A percentile compares a stretch with the other conserved stretches of the same genome.
Evolutionary conservation across 2,329 filamentous ascomycete species (phyloP).

Genomic region (Mycosphaerelloides madeirae): DNA sequence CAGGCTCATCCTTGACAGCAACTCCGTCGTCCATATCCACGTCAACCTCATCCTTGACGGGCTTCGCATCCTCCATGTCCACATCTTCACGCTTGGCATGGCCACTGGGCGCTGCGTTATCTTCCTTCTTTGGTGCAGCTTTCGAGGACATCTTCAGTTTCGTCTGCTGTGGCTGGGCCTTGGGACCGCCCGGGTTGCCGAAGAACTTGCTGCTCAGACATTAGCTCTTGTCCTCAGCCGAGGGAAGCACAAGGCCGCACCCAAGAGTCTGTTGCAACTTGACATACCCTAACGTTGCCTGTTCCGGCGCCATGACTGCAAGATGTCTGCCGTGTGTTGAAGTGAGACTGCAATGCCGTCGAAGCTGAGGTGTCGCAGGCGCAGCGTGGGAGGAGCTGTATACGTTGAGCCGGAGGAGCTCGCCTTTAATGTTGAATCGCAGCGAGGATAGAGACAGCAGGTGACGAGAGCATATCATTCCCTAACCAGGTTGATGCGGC

Average conservation of each 20-base stretch:
- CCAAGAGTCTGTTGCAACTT: slow-evolving; percentile 69
- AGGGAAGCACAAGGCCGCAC: slow-evolving; percentile 44
- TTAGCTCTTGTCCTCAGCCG: neutral
- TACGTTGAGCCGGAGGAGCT: too few relatives aligned
- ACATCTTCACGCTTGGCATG: slow-evolving; percentile 31
- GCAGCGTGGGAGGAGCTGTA: neutral
- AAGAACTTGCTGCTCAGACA: slow-evolving; percentile 73
- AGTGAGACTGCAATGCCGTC: slow-evolving; percentile 2
- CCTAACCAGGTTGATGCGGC: neutral
- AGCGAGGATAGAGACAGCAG: neutral
- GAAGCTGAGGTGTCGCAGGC: neutral
- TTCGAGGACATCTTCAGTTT: slow-evolving; percentile 65
- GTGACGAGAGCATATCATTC: slow-evolving; percentile 6
- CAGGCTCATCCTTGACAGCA: slow-evolving; percentile 18
- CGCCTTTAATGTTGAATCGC: too few relatives aligned
- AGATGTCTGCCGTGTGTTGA: slow-evolving; percentile 6
- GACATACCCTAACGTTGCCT: slow-evolving; percentile 84
- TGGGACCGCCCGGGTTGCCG: slow-evolving; percentile 57
- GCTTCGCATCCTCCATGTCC: slow-evolving; percentile 27
- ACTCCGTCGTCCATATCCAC: slow-evolving; percentile 25
- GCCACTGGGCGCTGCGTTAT: slow-evolving; percentile 21
- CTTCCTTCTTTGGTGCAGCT: slow-evolving; percentile 16
- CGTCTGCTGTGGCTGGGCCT: slow-evolving; percentile 64
- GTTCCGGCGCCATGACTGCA: slow-evolving; percentile 54
- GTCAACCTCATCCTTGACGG: slow-evolving; percentile 18